Evolutionary conservation across 108 stramenopile species (phyloP), one percentile per base, ranked within the genome.

Genomic region (Schizochytrium sp.): DNA sequence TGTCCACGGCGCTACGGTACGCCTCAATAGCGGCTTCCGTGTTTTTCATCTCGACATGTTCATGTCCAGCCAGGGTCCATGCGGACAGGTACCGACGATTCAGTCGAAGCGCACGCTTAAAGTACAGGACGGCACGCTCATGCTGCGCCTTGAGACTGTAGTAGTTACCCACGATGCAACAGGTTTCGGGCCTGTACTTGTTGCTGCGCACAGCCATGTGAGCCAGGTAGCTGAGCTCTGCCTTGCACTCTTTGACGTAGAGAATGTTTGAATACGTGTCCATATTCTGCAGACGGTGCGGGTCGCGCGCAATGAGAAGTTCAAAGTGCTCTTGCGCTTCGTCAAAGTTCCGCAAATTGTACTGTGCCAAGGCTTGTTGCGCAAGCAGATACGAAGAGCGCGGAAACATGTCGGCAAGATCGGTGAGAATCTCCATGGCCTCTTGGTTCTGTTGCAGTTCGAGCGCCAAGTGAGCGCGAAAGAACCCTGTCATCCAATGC

Each of bases 21-120:
- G 96, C 94, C 90, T 98, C 98, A 89, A 98, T 97, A 34, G 99
- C 99, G 18, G 96, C 96, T 29, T 96, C 96, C 25, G 98, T 97
- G 89, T 98, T 98, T 89, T 96, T 96, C 95, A 98, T 93, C 91
- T 99, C 99, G 55, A 98, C 94, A 89, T 96, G 98, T 92, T 98
- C 99, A 90, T 99, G 99, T 47, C 99, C 99, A 93, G 98, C 96
- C 45, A 99, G 90, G 6, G 98, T 99, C 99, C 99, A 99, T 1
- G 99, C 98, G 76, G 94, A 94, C 14, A 96, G 94, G 89, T 95
- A 99, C 41, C 90, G 90, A n/a, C 95, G 95, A 94, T 99, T 94
- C 34, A 98, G 89, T 72, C 95, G 94, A 25, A 99, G 91, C 25
- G 97, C 97, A 12, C 97, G 95, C 91, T 96, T 96, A 92, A 99